Conservation (phyloP, 495 filamentous ascomycete species). For the Penicillium parvum region DNA sequence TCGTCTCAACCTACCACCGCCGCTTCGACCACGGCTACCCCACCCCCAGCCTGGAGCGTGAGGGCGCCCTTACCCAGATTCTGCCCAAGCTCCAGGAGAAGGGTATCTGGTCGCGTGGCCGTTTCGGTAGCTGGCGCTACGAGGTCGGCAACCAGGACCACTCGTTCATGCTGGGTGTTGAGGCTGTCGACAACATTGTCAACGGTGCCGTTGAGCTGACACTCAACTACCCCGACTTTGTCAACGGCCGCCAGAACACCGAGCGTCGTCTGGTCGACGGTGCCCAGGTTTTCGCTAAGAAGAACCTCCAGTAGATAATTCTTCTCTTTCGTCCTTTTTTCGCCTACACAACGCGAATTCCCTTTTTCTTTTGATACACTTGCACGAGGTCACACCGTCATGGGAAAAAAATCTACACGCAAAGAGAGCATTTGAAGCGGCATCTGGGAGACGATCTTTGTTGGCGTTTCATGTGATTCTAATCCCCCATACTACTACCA, state of each 20-base stretch:
- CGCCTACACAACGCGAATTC: slow-evolving; percentile 1
- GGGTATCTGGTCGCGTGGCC: slow-evolving; percentile 92
- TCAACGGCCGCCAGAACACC: slow-evolving; percentile 83
- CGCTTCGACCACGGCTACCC: slow-evolving; percentile 99
- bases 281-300: slow-evolving; percentile 58
- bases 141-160: slow-evolving; percentile 98
- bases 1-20: slow-evolving; percentile 97
- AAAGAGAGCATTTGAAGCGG: slow-evolving; percentile 30
- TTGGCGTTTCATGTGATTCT: slow-evolving; percentile 33
- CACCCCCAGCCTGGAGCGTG: slow-evolving; percentile 90
- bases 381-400: slow-evolving; percentile 25
- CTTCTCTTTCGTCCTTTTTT: slow-evolving; percentile 13
- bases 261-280: slow-evolving; percentile 85
- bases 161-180: slow-evolving; percentile 97
- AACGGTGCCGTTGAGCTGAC: slow-evolving; percentile 93
- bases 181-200: slow-evolving; percentile 93
- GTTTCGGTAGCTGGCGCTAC: slow-evolving; percentile 98
- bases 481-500: slow-evolving; percentile 13
- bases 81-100: slow-evolving; percentile 86
- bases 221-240: slow-evolving; percentile 98
- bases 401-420: slow-evolving; percentile 22
- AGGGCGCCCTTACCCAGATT: slow-evolving; percentile 87
- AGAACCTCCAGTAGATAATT: slow-evolving; percentile 35
- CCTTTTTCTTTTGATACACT: slow-evolving; percentile 19
- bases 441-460: slow-evolving; percentile 31